A percentile compares a stretch with the other conserved stretches of the same genome.
Evolutionary conservation across 2,329 filamentous ascomycete species (phyloP).

Genomic region (Trichoderma hamatum): DNA sequence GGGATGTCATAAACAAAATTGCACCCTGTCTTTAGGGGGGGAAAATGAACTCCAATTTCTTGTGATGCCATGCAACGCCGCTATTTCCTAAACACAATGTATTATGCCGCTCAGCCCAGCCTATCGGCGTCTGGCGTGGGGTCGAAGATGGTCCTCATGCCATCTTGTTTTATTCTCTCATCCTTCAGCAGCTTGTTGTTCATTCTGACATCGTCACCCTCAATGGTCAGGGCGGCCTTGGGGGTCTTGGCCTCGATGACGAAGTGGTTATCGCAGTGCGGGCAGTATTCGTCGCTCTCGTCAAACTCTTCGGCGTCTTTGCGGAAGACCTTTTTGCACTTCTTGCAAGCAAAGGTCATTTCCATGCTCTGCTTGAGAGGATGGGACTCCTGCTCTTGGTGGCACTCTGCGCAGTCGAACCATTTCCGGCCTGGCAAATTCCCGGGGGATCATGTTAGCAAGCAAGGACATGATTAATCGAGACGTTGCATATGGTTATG

Average conservation of each 20-base stretch:
- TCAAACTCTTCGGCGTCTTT: conserved; percentile 93
- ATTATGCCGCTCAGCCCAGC: conserved; percentile 61
- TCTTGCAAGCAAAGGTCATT: conserved; percentile 97
- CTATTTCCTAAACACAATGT: conserved; percentile 28
- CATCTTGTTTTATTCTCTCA: conserved; percentile 68
- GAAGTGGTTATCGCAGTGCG: conserved; percentile 98
- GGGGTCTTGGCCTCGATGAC: conserved; percentile 87
- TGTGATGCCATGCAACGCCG: conserved; percentile 38
- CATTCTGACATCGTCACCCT: conserved; percentile 86
- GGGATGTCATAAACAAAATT: conserved; percentile 33
- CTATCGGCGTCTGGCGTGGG: conserved; percentile 74
- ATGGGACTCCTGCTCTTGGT: conserved; percentile 79
- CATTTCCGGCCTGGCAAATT: conserved; percentile 77
- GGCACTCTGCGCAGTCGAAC: conserved; percentile 98
- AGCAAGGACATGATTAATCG: neutral
- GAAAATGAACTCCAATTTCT: neutral
- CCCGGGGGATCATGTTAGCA: conserved; percentile 18
- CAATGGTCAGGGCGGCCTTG: conserved; percentile 79
- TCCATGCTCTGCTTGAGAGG: conserved; percentile 75
- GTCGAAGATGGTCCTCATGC: conserved; percentile 71
- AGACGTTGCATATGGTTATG: neutral
- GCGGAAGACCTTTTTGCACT: conserved; percentile 97
- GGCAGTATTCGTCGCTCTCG: conserved; percentile 97
- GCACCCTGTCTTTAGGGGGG: neutral
- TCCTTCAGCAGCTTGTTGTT: conserved; percentile 93